phyloP scores from a whole-genome alignment of 176 grass and related monocot genomes.

The Panicum miliaceum region DNA sequence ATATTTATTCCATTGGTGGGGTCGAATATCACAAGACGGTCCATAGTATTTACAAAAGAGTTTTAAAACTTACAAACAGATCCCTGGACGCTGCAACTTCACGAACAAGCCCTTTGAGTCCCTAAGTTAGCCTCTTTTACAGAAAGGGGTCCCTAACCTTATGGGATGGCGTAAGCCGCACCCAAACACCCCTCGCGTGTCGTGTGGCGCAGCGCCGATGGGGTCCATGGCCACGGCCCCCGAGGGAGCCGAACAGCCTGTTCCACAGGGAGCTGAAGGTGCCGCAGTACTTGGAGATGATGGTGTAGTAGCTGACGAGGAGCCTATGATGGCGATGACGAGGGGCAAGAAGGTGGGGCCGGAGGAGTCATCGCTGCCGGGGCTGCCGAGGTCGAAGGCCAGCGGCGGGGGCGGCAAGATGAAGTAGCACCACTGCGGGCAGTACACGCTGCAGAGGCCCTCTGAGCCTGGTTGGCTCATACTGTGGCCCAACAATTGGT shows the following conservation, averaged over 20 bases:
- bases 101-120: no score
- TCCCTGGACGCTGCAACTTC: no score
- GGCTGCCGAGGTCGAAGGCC: constrained; percentile 55
- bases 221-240: neutral
- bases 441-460: constrained; percentile 92
- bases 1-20: no score
- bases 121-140: no score
- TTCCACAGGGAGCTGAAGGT: constrained; percentile 60
- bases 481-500: constrained; percentile 33
- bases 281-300: constrained; percentile 91
- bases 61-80: no score
- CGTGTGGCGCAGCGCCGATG: no score
- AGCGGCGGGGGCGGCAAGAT: constrained; percentile 84
- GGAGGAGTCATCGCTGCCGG: constrained; percentile 52
- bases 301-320: constrained; percentile 90
- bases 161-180: no score
- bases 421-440: constrained; percentile 98
- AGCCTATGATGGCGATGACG: constrained; percentile 98
- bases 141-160: no score
- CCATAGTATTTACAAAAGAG: no score
- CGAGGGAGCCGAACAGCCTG: constrained; percentile 10
- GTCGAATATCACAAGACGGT: no score
- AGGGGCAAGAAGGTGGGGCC: constrained; percentile 76
- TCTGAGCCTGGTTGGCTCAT: constrained; percentile 70
- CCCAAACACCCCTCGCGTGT: no score